These are phyloP conservation scores for Echria macrotheca DNA, from an alignment of 495 filamentous ascomycete genomes.

Conservation along the genomic window DNA sequence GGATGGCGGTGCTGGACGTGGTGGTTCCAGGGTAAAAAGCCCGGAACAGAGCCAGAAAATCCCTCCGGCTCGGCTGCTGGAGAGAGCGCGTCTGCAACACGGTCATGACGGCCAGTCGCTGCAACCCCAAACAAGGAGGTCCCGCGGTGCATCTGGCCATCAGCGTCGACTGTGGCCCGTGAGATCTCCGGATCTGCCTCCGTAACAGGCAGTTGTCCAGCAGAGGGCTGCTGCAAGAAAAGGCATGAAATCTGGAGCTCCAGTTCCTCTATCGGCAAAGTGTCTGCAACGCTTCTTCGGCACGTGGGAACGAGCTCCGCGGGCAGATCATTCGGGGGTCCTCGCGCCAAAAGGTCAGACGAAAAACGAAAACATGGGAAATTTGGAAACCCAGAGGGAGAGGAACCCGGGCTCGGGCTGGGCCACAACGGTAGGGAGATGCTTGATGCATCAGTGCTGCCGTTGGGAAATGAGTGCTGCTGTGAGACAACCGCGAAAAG, in stretches of 20 bases:
- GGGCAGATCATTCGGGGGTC: neutral
- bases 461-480: constrained; percentile 8
- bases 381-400: neutral
- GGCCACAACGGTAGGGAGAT: no score
- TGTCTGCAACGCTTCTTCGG: constrained; percentile 10
- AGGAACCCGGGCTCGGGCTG: no score
- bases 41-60: constrained; percentile 17
- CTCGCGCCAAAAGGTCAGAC: neutral
- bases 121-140: no score
- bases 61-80: constrained; percentile 18
- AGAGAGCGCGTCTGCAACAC: constrained; percentile 7
- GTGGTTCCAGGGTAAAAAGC: constrained; percentile 14
- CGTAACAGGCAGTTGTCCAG: constrained; percentile 11
- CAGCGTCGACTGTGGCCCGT: constrained; percentile 16
- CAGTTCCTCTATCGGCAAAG: constrained; percentile 11
- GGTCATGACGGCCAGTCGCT: constrained; percentile 4
- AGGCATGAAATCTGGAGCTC: constrained; percentile 12
- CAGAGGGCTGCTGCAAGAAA: neutral
- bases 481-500: constrained; percentile 13
- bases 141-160: no score
- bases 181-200: constrained; percentile 19
- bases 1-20: constrained; percentile 5
- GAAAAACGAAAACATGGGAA: neutral
- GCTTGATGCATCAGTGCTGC: constrained; percentile 11
- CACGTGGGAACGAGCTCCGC: constrained; percentile 8